Conservation (phyloP, 2,329 filamentous ascomycete species). For the Byssoonygena ceratinophila region DNA sequence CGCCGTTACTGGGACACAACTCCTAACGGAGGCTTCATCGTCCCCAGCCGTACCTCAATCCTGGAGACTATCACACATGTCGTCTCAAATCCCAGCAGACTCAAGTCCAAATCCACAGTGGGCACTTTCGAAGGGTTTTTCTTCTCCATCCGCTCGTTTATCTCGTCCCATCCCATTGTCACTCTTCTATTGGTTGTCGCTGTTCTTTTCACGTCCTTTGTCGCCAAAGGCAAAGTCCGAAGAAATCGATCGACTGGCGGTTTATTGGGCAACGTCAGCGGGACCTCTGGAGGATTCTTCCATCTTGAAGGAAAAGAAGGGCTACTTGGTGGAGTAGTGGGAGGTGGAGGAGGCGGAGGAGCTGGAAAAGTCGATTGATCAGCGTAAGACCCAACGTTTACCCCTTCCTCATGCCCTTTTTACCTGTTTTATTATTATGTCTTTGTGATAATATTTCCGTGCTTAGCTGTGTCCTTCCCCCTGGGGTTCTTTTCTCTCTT, state of each 20-base stretch:
- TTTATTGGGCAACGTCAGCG: conserved; percentile 25
- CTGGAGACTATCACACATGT: conserved; percentile 61
- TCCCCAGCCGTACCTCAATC: conserved; percentile 79
- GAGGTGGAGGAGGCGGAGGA: conserved; percentile 35
- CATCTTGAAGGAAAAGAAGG: conserved; percentile 42
- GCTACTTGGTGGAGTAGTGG: conserved; percentile 32
- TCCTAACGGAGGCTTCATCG: conserved; percentile 77
- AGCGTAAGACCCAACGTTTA: not conserved
- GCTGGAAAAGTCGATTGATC: conserved; percentile 39
- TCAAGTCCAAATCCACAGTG: conserved; percentile 42
- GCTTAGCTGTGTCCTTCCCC: not conserved
- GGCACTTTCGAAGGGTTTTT: conserved; percentile 39
- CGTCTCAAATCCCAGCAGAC: conserved; percentile 39
- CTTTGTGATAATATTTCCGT: conserved; percentile 5
- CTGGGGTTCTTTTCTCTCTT: too few species aligned
- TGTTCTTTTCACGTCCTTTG: conserved; percentile 26
- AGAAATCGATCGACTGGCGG: conserved; percentile 25
- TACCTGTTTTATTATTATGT: not conserved
- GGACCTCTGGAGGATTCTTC: conserved; percentile 36
- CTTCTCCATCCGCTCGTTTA: conserved; percentile 37
- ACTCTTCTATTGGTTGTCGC: conserved; percentile 32
- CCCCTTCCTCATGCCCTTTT: not conserved
- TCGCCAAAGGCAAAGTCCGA: conserved; percentile 27
- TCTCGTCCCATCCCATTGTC: conserved; percentile 36
- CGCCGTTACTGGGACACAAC: conserved; percentile 92